A percentile compares a stretch with the other conserved stretches of the same genome.
phyloP scores from a whole-genome alignment of 768 basidiomycete genomes.

The Hygrocybe coccinea region DNA sequence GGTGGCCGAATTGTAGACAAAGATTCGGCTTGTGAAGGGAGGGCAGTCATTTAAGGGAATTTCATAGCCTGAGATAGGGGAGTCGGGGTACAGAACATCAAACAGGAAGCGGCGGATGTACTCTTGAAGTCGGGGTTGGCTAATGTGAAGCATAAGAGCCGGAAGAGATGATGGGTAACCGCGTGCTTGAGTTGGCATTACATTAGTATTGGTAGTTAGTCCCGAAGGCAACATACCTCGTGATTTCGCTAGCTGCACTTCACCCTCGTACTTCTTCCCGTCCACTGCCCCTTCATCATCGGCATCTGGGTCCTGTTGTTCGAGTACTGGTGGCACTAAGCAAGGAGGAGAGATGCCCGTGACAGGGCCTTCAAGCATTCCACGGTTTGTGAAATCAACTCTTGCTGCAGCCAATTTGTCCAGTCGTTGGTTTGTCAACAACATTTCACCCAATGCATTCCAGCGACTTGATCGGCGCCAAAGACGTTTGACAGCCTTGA shows the following conservation, averaged over 20 bases:
- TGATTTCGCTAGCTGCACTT: not conserved
- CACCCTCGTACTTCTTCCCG: not conserved
- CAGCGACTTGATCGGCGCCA: conserved; percentile 19
- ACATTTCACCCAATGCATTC: conserved; percentile 4
- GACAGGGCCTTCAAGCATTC: conserved; percentile 12
- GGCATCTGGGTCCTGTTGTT: no score
- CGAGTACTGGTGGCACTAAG: not conserved
- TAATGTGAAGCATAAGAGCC: conserved; percentile 14
- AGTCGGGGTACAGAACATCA: not conserved
- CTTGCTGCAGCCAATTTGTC: conserved; percentile 19
- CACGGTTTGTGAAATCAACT: conserved; percentile 14
- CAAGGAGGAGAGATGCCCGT: not conserved
- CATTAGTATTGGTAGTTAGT: not conserved
- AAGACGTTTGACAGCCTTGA: conserved; percentile 24
- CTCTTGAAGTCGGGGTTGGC: conserved; percentile 15
- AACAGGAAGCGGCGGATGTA: conserved; percentile 26
- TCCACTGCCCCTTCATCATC: not conserved
- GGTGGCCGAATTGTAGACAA: conserved; percentile 11
- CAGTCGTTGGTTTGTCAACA: conserved; percentile 15
- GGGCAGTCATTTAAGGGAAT: not conserved
- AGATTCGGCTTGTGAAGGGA: not conserved
- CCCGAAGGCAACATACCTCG: not conserved
- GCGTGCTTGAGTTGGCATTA: not conserved
- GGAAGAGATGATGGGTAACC: conserved; percentile 5
- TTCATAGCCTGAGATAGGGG: conserved; percentile 5